Evolutionary conservation across 139 green algal genomes (phyloP).

Genomic region (Haematococcus sp.): DNA sequence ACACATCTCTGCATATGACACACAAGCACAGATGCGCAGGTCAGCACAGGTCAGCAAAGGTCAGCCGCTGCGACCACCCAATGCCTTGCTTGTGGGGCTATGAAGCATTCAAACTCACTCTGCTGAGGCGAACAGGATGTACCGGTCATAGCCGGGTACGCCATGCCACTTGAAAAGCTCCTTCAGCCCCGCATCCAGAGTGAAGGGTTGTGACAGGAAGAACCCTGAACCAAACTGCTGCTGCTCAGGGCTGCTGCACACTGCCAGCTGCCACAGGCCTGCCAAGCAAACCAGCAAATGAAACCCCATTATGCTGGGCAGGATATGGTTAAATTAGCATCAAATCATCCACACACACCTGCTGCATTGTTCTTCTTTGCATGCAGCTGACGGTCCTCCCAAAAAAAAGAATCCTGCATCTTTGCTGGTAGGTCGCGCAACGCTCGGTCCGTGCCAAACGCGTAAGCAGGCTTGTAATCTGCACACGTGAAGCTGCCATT

Average conservation of each 20-base stretch:
- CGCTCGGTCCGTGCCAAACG: background rate
- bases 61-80: no score
- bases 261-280: conserved; percentile 12
- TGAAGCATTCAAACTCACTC: conserved; percentile 10
- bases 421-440: conserved; percentile 1
- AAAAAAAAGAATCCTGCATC: conserved; percentile 4
- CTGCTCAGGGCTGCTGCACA: background rate
- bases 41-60: background rate
- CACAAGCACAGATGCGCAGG: background rate
- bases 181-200: conserved; percentile 7
- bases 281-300: background rate
- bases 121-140: conserved; percentile 8
- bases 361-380: background rate
- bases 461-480: conserved; percentile 7
- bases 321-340: background rate
- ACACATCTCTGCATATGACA: background rate
- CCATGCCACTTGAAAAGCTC: conserved; percentile 7
- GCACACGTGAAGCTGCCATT: background rate
- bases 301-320: background rate
- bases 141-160: background rate
- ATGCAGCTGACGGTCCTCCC: conserved; percentile 4
- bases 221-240: conserved; percentile 14
- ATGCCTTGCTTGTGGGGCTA: no score
- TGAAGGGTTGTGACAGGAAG: conserved; percentile 11
- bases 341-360: background rate